These are phyloP conservation scores for Colletotrichum chrysophilum DNA, from an alignment of 2,329 filamentous ascomycete genomes.

Conservation along the genomic window DNA sequence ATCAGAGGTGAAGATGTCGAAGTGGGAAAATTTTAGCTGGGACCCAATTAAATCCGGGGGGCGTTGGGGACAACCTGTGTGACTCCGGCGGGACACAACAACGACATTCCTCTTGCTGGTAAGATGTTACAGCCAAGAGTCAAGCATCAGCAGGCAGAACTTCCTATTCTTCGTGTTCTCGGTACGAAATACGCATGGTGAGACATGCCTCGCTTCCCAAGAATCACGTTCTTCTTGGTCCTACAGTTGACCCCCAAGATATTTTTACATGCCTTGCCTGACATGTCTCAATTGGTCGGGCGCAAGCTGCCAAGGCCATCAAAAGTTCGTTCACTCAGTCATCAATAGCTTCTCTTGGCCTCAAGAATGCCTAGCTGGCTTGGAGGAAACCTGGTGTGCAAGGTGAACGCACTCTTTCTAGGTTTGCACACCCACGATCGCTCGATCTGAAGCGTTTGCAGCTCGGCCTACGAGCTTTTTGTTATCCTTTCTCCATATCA, in stretches of 20 bases:
- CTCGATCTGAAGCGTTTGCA: neutral
- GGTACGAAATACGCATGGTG: neutral
- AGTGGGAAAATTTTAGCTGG: constrained; percentile 14
- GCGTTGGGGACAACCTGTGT: neutral
- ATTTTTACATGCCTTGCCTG: neutral
- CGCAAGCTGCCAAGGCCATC: neutral
- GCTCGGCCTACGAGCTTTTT: neutral
- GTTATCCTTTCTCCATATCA: neutral
- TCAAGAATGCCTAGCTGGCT: neutral
- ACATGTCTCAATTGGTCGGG: neutral
- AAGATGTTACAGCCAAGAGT: neutral
- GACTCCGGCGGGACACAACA: neutral
- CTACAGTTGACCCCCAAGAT: neutral
- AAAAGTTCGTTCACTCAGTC: neutral
- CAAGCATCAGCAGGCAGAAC: neutral
- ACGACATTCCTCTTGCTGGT: neutral
- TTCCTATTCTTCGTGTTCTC: neutral
- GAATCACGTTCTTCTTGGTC: neutral
- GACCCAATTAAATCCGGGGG: neutral
- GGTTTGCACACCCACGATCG: neutral
- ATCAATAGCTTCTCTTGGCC: neutral
- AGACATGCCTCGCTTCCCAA: neutral
- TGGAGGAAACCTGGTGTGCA: neutral
- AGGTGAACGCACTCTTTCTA: neutral
- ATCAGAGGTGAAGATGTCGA: constrained; percentile 21